phyloP scores from a whole-genome alignment of 2,329 filamentous ascomycete genomes.

The Aspergillus latus region DNA sequence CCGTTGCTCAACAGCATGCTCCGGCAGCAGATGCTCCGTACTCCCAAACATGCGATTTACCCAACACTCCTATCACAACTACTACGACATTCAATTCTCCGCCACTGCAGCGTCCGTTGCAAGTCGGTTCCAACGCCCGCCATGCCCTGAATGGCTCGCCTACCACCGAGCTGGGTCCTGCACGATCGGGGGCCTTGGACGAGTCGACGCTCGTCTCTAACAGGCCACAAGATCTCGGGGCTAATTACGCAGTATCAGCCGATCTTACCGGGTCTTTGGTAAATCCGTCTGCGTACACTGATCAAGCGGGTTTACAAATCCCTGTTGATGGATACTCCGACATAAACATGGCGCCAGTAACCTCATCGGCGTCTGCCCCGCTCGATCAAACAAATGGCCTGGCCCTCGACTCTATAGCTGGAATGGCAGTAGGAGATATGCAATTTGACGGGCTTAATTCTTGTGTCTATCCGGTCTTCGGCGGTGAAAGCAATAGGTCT shows the following conservation, averaged over 20 bases:
- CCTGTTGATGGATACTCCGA: slow-evolving; percentile 24
- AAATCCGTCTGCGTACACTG: slow-evolving; percentile 19
- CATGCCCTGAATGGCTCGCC: slow-evolving; percentile 17
- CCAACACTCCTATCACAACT: slow-evolving; percentile 30
- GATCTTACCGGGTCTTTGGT: slow-evolving; percentile 22
- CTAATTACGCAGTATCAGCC: slow-evolving; percentile 21
- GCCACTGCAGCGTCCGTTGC: slow-evolving; percentile 24
- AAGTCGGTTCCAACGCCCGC: slow-evolving; percentile 16
- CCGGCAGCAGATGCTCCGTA: slow-evolving; percentile 27
- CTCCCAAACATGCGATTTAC: slow-evolving; percentile 28
- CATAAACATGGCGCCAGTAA: slow-evolving; percentile 20
- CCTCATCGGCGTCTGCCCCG: slow-evolving; percentile 26
- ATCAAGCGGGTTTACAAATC: slow-evolving; percentile 19
- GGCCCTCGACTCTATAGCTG: slow-evolving; percentile 26
- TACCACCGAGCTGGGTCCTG: slow-evolving; percentile 18
- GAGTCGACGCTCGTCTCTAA: slow-evolving; percentile 12
- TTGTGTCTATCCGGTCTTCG: slow-evolving; percentile 77
- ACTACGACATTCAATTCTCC: slow-evolving; percentile 27
- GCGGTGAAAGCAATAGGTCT: slow-evolving; percentile 80
- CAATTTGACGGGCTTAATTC: slow-evolving; percentile 39
- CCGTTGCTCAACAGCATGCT: slow-evolving; percentile 27
- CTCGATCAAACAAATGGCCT: slow-evolving; percentile 29
- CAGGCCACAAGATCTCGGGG: slow-evolving; percentile 16
- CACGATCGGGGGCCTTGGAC: slow-evolving; percentile 14
- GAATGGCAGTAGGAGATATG: slow-evolving; percentile 27